Evolutionary conservation across 805 yeast species (phyloP).

Genomic region (Debaryomyces maramus): DNA sequence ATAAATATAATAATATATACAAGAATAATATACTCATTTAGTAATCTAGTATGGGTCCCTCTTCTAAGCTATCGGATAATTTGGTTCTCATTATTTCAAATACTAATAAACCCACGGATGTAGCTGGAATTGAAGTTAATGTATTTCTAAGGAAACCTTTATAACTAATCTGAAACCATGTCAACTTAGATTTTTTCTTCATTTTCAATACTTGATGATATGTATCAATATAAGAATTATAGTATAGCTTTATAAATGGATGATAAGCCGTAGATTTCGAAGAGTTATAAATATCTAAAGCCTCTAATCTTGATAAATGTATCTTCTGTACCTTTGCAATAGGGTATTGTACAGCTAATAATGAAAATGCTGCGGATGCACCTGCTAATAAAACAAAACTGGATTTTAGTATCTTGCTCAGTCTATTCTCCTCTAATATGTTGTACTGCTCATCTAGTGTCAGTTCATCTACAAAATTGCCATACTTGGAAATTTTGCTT

Average conservation of each 20-base stretch:
- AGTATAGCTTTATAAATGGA: slow-evolving; percentile 54
- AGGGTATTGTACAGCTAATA: slow-evolving; percentile 83
- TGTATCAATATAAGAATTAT: slow-evolving; percentile 76
- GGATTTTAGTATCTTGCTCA: slow-evolving; percentile 58
- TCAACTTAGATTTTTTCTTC: slow-evolving; percentile 51
- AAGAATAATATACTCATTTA: slow-evolving; percentile 2
- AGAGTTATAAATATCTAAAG: slow-evolving; percentile 63
- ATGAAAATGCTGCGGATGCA: slow-evolving; percentile 75
- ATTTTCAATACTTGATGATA: slow-evolving; percentile 57
- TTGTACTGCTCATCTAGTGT: slow-evolving; percentile 22
- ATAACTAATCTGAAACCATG: slow-evolving; percentile 69
- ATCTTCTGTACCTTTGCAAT: slow-evolving; percentile 75
- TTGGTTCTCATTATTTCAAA: slow-evolving; percentile 75
- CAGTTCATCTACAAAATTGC: slow-evolving; percentile 9
- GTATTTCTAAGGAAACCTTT: slow-evolving; percentile 77
- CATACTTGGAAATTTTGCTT: slow-evolving; percentile 13
- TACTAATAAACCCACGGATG: slow-evolving; percentile 81
- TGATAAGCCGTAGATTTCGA: slow-evolving; percentile 20
- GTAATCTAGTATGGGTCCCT: slow-evolving; percentile 8
- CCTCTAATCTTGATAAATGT: slow-evolving; percentile 77
- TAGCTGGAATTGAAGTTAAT: slow-evolving; percentile 78
- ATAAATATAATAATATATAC: slow-evolving; percentile 5
- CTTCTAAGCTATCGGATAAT: slow-evolving; percentile 32
- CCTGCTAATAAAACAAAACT: slow-evolving; percentile 80
- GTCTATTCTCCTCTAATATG: slow-evolving; percentile 33